These are phyloP conservation scores for Oryza meyeriana DNA, from an alignment of 176 grass and related monocot species.

Conservation along the genomic window DNA sequence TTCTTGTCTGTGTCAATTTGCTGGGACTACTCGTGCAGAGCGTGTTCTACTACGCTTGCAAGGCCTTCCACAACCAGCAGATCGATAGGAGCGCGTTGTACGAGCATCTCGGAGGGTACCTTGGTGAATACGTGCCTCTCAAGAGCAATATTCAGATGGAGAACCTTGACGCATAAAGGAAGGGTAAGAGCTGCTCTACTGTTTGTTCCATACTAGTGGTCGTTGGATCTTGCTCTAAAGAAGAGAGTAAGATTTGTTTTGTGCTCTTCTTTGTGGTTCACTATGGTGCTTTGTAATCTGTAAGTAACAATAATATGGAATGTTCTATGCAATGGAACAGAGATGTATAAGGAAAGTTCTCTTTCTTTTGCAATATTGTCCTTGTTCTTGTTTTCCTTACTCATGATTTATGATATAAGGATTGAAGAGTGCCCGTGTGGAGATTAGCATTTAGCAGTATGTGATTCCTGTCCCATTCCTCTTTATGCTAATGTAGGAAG, in stretches of 20 bases:
- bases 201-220: slow-evolving; percentile 11
- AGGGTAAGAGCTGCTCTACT: slow-evolving; percentile 26
- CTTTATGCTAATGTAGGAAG: background rate
- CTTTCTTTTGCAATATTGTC: slow-evolving; percentile 4
- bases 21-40: slow-evolving; percentile 85
- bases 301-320: slow-evolving; percentile 29
- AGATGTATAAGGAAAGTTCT: slow-evolving; percentile 26
- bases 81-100: slow-evolving; percentile 78
- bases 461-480: background rate
- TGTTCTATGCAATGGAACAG: slow-evolving; percentile 6
- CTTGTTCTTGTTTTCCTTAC: background rate
- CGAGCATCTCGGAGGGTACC: slow-evolving; percentile 90
- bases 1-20: slow-evolving; percentile 73
- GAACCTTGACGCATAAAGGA: slow-evolving; percentile 44
- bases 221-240: slow-evolving; percentile 13
- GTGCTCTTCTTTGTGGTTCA: slow-evolving; percentile 7
- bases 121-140: slow-evolving; percentile 93
- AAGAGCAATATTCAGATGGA: slow-evolving; percentile 98
- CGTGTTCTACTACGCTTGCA: slow-evolving; percentile 96
- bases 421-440: background rate
- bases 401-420: background rate
- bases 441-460: background rate
- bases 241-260: slow-evolving; percentile 29
- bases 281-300: slow-evolving; percentile 26
- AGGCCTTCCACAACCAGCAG: slow-evolving; percentile 94